Percentiles rank a stretch among this genome's conserved stretches.
Evolutionary conservation across 2,329 filamentous ascomycete species (phyloP).

Genomic region (Penicillium sp.): DNA sequence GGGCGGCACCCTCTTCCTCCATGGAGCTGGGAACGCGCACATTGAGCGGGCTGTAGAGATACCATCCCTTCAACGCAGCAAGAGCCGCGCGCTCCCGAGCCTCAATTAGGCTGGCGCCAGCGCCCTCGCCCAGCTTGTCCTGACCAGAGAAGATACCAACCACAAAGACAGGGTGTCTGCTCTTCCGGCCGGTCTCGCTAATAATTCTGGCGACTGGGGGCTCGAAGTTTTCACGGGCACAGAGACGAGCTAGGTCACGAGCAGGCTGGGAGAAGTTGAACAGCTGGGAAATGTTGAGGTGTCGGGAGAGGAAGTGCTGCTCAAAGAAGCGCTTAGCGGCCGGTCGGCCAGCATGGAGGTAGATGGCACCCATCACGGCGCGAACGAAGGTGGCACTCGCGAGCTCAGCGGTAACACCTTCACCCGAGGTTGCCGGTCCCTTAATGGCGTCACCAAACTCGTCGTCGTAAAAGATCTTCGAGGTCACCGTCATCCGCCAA

Average conservation of each 20-base stretch:
- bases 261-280: constrained; percentile 86
- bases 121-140: constrained; percentile 91
- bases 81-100: constrained; percentile 80
- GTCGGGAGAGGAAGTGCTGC: constrained; percentile 79
- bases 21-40: constrained; percentile 71
- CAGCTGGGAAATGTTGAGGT: constrained; percentile 73
- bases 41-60: constrained; percentile 81
- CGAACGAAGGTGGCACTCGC: constrained; percentile 79
- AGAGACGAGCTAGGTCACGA: constrained; percentile 79
- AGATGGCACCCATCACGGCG: constrained; percentile 80
- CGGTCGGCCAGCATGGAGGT: constrained; percentile 78
- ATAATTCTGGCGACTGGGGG: constrained; percentile 82
- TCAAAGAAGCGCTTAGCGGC: constrained; percentile 81
- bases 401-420: constrained; percentile 54
- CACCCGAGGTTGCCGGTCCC: constrained; percentile 34
- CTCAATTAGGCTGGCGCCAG: constrained; percentile 74
- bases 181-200: constrained; percentile 85
- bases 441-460: constrained; percentile 72
- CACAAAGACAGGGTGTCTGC: constrained; percentile 84
- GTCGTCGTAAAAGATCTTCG: constrained; percentile 78
- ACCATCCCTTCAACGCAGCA: constrained; percentile 89
- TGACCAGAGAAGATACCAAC: constrained; percentile 91
- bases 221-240: constrained; percentile 87
- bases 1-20: constrained; percentile 62
- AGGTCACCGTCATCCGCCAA: constrained; percentile 73